phyloP scores from a whole-genome alignment of 2,329 filamentous ascomycete genomes.

The Dothistroma pini region DNA sequence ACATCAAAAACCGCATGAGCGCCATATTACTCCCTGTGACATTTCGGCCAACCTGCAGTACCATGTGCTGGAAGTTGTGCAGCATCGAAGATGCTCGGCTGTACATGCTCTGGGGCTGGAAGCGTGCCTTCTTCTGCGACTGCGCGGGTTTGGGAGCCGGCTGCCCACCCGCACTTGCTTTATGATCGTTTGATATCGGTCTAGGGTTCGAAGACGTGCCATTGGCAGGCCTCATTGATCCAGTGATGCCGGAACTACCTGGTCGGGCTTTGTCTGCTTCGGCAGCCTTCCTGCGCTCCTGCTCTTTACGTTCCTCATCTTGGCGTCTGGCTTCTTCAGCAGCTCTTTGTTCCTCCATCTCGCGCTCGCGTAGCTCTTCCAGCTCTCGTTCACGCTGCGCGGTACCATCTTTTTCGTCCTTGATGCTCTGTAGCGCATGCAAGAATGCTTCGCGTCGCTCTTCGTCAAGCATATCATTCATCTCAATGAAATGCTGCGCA shows the following conservation, averaged over 20 bases:
- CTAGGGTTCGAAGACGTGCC: constrained; percentile 7
- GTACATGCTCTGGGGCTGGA: constrained; percentile 23
- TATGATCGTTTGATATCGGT: constrained; percentile 6
- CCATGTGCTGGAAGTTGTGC: constrained; percentile 43
- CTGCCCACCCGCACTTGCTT: constrained; percentile 9
- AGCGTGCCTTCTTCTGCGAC: constrained; percentile 20
- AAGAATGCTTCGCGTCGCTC: constrained; percentile 86
- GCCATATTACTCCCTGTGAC: constrained; percentile 53
- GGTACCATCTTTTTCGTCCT: constrained; percentile 77
- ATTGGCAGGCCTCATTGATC: constrained; percentile 7
- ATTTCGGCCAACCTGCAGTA: constrained; percentile 43
- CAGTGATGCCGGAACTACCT: constrained; percentile 7
- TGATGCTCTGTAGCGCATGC: constrained; percentile 76
- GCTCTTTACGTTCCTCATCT: constrained; percentile 32
- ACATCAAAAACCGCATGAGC: constrained; percentile 64
- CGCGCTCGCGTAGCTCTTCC: constrained; percentile 53
- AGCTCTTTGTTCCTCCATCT: constrained; percentile 39
- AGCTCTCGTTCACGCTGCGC: constrained; percentile 61
- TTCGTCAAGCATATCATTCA: constrained; percentile 84
- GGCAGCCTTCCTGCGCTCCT: constrained; percentile 33
- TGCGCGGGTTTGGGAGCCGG: constrained; percentile 19
- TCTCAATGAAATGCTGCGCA: constrained; percentile 81
- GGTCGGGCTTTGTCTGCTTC: constrained; percentile 23
- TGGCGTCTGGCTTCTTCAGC: constrained; percentile 25
- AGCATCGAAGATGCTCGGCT: constrained; percentile 35